Evolutionary conservation across 495 filamentous ascomycete species (phyloP).

Genomic region (Penicillium lagena): DNA sequence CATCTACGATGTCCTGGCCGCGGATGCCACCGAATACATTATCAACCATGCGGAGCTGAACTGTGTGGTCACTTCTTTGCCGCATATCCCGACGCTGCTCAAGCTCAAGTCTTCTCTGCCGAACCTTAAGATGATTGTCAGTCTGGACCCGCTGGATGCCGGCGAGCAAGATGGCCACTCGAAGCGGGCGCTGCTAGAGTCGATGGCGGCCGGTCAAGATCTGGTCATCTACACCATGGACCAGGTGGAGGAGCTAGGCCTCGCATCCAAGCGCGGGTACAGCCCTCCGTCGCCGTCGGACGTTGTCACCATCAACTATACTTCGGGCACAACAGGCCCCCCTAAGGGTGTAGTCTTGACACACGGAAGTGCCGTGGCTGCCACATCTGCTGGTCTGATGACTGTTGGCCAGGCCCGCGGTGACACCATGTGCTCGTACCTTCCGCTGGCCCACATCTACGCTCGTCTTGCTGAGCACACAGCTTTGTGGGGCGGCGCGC

Average conservation of each 20-base stretch:
- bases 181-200: conserved; percentile 70
- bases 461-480: conserved; percentile 76
- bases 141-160: conserved; percentile 75
- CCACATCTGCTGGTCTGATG: conserved; percentile 51
- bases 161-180: conserved; percentile 73
- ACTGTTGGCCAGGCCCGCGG: conserved; percentile 40
- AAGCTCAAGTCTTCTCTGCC: conserved; percentile 76
- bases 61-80: conserved; percentile 73
- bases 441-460: conserved; percentile 93
- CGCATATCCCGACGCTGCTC: conserved; percentile 79
- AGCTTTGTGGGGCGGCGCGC: conserved; percentile 61
- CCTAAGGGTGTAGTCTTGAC: conserved; percentile 91
- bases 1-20: conserved; percentile 91
- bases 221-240: conserved; percentile 70
- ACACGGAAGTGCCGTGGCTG: conserved; percentile 74
- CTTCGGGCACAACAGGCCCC: conserved; percentile 88
- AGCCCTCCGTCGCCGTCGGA: conserved; percentile 66
- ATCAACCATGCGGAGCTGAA: conserved; percentile 78
- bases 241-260: conserved; percentile 74
- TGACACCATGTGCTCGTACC: conserved; percentile 74
- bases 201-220: conserved; percentile 63
- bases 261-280: conserved; percentile 55
- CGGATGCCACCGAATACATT: conserved; percentile 89
- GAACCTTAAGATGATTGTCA: conserved; percentile 80
- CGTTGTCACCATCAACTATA: conserved; percentile 94